Evolutionary conservation across 1,284 basidiomycete species (phyloP).

Genomic region (Rhodotorula sp.): DNA sequence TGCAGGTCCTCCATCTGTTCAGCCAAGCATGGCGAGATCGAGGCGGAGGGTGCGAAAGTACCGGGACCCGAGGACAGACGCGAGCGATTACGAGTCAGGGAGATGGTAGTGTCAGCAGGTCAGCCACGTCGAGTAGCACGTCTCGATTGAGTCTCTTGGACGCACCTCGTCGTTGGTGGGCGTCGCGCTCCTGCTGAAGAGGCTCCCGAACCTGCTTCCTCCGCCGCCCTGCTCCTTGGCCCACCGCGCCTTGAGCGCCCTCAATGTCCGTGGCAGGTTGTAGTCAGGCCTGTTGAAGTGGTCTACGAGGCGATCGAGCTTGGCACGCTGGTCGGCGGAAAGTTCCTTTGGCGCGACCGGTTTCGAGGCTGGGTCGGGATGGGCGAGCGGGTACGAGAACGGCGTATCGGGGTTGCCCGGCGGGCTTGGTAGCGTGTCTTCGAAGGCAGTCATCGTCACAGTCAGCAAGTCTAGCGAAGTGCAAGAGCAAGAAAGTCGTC

Average conservation of each 20-base stretch:
- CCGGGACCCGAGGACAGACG: no score
- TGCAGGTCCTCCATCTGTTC: slow-evolving; percentile 19
- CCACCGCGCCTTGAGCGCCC: slow-evolving; percentile 34
- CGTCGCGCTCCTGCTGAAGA: slow-evolving; percentile 15
- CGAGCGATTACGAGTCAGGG: no score
- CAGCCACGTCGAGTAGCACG: no score
- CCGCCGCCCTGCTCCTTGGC: slow-evolving; percentile 11
- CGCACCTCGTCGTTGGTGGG: slow-evolving; percentile 11
- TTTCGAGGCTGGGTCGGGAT: slow-evolving; percentile 17
- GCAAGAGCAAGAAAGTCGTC: not conserved
- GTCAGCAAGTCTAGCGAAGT: not conserved
- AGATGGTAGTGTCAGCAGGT: not conserved
- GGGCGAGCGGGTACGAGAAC: slow-evolving; percentile 21
- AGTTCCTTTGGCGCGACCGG: slow-evolving; percentile 18
- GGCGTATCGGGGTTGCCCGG: not conserved
- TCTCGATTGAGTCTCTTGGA: no score
- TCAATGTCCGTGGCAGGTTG: slow-evolving; percentile 24
- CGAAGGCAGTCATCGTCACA: not conserved
- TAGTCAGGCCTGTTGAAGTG: slow-evolving; percentile 40
- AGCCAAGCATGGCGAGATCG: not conserved
- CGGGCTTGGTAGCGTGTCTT: slow-evolving; percentile 6
- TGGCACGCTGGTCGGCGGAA: slow-evolving; percentile 19
- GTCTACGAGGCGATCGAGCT: slow-evolving; percentile 36
- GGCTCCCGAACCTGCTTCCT: slow-evolving; percentile 11
- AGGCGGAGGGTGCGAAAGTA: not conserved